Conservation (phyloP, 2,329 filamentous ascomycete genomes). For the Aspergillus fumigatus region DNA sequence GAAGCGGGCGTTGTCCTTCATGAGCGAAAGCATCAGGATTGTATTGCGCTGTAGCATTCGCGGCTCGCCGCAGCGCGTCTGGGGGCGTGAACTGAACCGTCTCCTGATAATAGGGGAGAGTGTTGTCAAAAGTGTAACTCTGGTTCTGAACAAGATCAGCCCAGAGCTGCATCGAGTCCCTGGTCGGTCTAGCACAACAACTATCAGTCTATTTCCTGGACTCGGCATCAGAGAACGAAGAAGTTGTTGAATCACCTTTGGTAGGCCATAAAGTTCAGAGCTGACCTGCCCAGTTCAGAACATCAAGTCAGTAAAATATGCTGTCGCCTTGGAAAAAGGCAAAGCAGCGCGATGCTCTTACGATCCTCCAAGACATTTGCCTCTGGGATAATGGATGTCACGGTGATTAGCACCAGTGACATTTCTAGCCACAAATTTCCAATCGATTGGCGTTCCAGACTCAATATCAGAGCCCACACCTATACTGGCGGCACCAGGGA, state of each 20-base stretch:
- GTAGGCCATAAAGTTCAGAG: conserved; percentile 32
- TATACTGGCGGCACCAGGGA: conserved; percentile 29
- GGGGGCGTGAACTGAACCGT: conserved; percentile 27
- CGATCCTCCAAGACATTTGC: conserved; percentile 28
- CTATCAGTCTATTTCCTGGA: neutral
- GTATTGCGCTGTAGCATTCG: conserved; percentile 21
- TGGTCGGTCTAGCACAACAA: conserved; percentile 18
- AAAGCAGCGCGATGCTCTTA: conserved; percentile 9
- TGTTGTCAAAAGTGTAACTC: conserved; percentile 29
- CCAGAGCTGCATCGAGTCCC: conserved; percentile 27
- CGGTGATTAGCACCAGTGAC: conserved; percentile 44
- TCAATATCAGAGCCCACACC: conserved; percentile 18
- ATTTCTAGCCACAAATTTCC: conserved; percentile 45
- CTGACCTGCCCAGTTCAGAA: conserved; percentile 18
- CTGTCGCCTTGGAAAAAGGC: neutral
- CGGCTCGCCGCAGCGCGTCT: conserved; percentile 7
- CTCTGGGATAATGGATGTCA: conserved; percentile 25
- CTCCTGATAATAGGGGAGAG: conserved; percentile 27
- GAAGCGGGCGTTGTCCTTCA: conserved; percentile 31
- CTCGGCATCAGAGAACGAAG: neutral
- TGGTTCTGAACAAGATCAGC: conserved; percentile 29
- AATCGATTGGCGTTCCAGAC: conserved; percentile 45
- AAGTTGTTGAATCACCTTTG: conserved; percentile 19
- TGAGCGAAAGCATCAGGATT: conserved; percentile 26
- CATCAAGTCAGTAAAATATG: neutral